phyloP scores from a whole-genome alignment of 208 protist genomes.

The Crithidia expoeki region DNA sequence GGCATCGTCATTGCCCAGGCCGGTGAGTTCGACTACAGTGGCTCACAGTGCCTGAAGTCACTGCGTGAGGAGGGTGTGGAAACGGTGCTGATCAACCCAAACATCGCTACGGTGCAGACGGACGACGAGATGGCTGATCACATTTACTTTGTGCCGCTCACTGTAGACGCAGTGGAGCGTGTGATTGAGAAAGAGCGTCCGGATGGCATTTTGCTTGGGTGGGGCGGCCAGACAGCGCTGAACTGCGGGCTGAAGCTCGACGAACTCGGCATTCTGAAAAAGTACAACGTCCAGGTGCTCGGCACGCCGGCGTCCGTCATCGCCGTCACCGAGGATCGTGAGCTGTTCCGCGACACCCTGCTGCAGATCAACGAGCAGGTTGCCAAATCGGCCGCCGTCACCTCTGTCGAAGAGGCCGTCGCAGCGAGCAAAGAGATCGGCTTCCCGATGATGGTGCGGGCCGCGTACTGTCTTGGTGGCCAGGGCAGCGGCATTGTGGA shows the following conservation, averaged over 20 bases:
- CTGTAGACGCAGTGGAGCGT: conserved; percentile 91
- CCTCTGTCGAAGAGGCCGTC: conserved; percentile 78
- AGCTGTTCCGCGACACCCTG: conserved; percentile 97
- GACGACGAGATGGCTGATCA: conserved; percentile 96
- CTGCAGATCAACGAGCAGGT: conserved; percentile 96
- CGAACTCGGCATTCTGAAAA: conserved; percentile 88
- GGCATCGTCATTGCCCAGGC: conserved; percentile 98
- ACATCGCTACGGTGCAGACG: conserved; percentile 99
- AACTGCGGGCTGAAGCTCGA: conserved; percentile 98
- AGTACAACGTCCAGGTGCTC: conserved; percentile 96
- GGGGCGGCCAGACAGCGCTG: conserved; percentile 98
- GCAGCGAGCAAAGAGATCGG: conserved; percentile 77
- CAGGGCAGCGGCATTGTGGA: conserved; percentile 97
- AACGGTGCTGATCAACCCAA: conserved; percentile 99
- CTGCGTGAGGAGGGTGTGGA: conserved; percentile 97
- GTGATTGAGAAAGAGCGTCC: conserved; percentile 96
- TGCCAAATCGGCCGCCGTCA: conserved; percentile 82
- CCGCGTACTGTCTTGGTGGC: conserved; percentile 98
- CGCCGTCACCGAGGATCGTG: conserved; percentile 96
- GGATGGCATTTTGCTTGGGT: conserved; percentile 96
- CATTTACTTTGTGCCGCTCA: conserved; percentile 98
- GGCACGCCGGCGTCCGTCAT: conserved; percentile 96
- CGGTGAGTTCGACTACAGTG: conserved; percentile 99
- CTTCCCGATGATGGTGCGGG: conserved; percentile 98
- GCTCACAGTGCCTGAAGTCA: conserved; percentile 98